Percentiles rank a stretch among this genome's conserved stretches.
Evolutionary conservation across 768 basidiomycete species (phyloP).

Genomic region (Candolleomyces efflorescens): DNA sequence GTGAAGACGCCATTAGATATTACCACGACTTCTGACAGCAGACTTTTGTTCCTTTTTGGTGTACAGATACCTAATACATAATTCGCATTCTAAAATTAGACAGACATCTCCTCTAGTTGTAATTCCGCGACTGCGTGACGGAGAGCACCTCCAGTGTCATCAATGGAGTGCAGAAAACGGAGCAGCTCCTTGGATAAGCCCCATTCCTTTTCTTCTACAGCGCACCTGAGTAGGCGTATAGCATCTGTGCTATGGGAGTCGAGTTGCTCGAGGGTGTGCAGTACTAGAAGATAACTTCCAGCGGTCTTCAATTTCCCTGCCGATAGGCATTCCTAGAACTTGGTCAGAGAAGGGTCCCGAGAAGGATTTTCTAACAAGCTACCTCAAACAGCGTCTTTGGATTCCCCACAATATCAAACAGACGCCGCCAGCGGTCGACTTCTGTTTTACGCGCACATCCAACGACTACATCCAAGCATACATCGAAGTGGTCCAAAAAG

Average conservation of each 20-base stretch:
- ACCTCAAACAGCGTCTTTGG: constrained; percentile 93
- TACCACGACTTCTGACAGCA: constrained; percentile 21
- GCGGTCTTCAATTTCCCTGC: constrained; percentile 80
- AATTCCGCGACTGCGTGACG: constrained; percentile 52
- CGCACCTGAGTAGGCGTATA: constrained; percentile 71
- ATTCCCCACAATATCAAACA: constrained; percentile 89
- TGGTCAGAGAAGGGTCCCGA: background rate
- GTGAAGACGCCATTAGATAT: constrained; percentile 27
- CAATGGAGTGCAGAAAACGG: constrained; percentile 89
- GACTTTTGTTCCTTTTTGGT: too few relatives aligned
- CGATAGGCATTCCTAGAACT: constrained; percentile 62
- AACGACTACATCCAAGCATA: constrained; percentile 87
- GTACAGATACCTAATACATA: too few relatives aligned
- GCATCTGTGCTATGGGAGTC: constrained; percentile 79
- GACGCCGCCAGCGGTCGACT: constrained; percentile 79
- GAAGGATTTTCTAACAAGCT: background rate
- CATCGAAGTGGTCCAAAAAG: constrained; percentile 94
- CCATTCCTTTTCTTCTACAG: constrained; percentile 79
- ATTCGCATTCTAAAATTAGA: background rate
- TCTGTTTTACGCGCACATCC: constrained; percentile 97
- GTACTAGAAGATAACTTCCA: constrained; percentile 85
- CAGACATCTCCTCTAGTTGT: constrained; percentile 13
- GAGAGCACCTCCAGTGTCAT: constrained; percentile 75
- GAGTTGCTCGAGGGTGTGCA: constrained; percentile 90
- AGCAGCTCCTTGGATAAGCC: constrained; percentile 88